Evolutionary conservation across 2,329 filamentous ascomycete species (phyloP).

Genomic region (Aspergillus fructus): DNA sequence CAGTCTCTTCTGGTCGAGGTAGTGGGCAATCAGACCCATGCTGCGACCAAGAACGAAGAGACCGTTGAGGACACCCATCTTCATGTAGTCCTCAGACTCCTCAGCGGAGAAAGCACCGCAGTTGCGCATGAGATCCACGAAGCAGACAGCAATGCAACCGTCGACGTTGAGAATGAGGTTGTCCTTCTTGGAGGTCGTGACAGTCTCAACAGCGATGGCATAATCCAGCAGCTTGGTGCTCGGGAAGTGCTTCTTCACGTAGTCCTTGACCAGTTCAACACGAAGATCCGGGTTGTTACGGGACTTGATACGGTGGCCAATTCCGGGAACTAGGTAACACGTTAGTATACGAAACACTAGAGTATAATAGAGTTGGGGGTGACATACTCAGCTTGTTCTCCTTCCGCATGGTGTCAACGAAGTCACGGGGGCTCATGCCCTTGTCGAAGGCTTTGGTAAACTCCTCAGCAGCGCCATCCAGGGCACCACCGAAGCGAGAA

Average conservation of each 20-base stretch:
- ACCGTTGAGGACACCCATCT: slow-evolving; percentile 99
- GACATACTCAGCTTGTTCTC: slow-evolving; percentile 95
- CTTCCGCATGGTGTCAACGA: slow-evolving; percentile 98
- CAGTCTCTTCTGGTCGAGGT: slow-evolving; percentile 99
- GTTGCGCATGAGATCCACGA: slow-evolving; percentile 95
- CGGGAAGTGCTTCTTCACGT: slow-evolving; percentile 95
- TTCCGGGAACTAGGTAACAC: slow-evolving; percentile 71
- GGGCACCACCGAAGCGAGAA: slow-evolving; percentile 95
- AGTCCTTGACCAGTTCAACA: slow-evolving; percentile 99
- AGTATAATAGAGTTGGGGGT: background rate
- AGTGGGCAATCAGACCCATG: slow-evolving; percentile 99
- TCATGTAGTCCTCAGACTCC: slow-evolving; percentile 97
- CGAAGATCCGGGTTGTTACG: slow-evolving; percentile 99
- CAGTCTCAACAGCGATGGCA: slow-evolving; percentile 93
- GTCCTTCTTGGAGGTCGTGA: slow-evolving; percentile 99
- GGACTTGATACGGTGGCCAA: slow-evolving; percentile 99
- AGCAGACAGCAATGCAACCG: slow-evolving; percentile 97
- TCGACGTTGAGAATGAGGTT: slow-evolving; percentile 99
- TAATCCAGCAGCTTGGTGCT: slow-evolving; percentile 98
- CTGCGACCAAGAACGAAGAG: slow-evolving; percentile 95
- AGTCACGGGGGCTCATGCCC: slow-evolving; percentile 96
- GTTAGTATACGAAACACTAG: slow-evolving; percentile 21
- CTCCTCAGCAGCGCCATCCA: slow-evolving; percentile 96
- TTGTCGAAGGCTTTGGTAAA: slow-evolving; percentile 98
- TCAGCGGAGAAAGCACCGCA: slow-evolving; percentile 94